Evolutionary conservation across 805 yeast species (phyloP), one percentile per base, ranked within the genome.

Genomic region (Cyberlindnera maritima): DNA sequence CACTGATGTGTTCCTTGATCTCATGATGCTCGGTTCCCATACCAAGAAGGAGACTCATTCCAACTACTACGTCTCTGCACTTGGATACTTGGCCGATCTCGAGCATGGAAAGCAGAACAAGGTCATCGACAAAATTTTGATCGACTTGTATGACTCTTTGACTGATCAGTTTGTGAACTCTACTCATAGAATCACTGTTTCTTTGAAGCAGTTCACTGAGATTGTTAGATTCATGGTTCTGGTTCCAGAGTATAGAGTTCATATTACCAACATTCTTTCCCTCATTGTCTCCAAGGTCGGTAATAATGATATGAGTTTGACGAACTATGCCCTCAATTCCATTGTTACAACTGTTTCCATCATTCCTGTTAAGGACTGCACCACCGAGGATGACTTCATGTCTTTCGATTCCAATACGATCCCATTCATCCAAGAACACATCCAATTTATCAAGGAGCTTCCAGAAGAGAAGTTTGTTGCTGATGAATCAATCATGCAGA

Each of bases 271-370:
- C 44, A 69, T 94, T 14, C 62, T 91, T 34, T 77, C 82, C 23
- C 72, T 88, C 63, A 69, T 83, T 2, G 63, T 90, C 8, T 87
- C 90, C 0, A 96, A 94, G 26, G 81, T 94, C 25, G 98, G 94
- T 61, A 79, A 91, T 0, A 94, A 91, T 61, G 99, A 94, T 64
- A 73, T 89, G 41, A 74, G 72, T 13, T 79, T 91, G 60, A 83
- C 96, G 0, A 72, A 81, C 14, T 75, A 80, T 43, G 77, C 96
- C 0, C 66, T 91, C 35, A 77, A 82, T 48, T 75, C 86, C 17
- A 75, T 94, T 46, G 84, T 88, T 11, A 72, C 88, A 0, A 77
- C 84, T 20, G 83, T 89, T 0, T 71, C 85, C 7, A 84, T 82
- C 46, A 77, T 86, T 2, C 97, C 97, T 1, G 72, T 90, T 50